Evolutionary conservation across 1,139 yeast genomes (phyloP).

Genomic region (Yamadazyma diddensiae): DNA sequence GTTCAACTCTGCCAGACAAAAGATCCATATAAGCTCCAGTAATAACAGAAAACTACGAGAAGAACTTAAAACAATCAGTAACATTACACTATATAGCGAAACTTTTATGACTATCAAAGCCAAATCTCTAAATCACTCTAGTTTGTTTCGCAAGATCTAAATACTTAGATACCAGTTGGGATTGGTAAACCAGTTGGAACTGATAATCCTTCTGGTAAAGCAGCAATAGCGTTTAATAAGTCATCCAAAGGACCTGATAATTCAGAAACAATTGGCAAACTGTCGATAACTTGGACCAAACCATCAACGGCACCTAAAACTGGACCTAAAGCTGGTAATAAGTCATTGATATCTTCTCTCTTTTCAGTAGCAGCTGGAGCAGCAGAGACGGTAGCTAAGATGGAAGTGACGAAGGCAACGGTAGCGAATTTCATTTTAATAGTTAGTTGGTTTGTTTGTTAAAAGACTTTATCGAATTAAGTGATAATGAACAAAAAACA

Average conservation of each 20-base stretch:
- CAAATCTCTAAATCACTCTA: not conserved
- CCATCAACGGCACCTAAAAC: constrained; percentile 6
- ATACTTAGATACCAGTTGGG: constrained; percentile 6
- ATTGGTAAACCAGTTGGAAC: constrained; percentile 7
- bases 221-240: constrained; percentile 6
- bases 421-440: constrained; percentile 6
- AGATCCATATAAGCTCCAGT: no score
- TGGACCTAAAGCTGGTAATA: constrained; percentile 7
- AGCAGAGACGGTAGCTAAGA: constrained; percentile 7
- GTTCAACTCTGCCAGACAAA: no score
- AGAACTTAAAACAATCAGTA: not conserved
- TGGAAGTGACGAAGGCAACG: constrained; percentile 4
- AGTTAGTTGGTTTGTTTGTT: not conserved
- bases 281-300: constrained; percentile 5
- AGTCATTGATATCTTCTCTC: constrained; percentile 4
- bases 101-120: not conserved
- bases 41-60: not conserved
- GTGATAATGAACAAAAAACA: constrained; percentile 1
- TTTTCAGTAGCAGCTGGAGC: constrained; percentile 5
- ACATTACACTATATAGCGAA: not conserved
- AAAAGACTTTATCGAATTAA: not conserved
- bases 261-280: constrained; percentile 5
- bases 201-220: constrained; percentile 7
- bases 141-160: no score
- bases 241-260: constrained; percentile 5